Evolutionary conservation across 257 asterid species (phyloP), one percentile per base, ranked within the genome.

Genomic region (Gardenia jasminoides): DNA sequence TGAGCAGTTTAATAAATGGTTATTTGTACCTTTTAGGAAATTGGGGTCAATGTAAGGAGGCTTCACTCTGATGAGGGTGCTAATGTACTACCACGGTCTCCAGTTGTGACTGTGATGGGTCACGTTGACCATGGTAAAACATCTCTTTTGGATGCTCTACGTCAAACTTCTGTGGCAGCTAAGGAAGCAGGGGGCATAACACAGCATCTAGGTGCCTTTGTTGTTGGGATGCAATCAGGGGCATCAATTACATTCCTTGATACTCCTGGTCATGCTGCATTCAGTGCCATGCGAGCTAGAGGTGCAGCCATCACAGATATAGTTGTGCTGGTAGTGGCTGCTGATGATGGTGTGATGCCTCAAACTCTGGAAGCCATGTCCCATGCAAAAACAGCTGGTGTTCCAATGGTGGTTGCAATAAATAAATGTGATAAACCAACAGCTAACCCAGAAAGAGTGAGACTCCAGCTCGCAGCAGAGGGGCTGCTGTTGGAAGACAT

Each of bases 231-330:
- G 99, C 94, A 93, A 76, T 93, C 97, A 15, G 99, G 99, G 66
- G 90, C 92, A 20, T 81, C 89, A 66, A 95, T 95, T 81, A 95
- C 99, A 8, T 95, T 95, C 85, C 97, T 95, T 3, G 99, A 95
- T 86, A 95, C 99, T 72, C 99, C 99, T 26, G 99, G 99, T 78
- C 99, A 95, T 74, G 98, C 99, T 26, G 98, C 99, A 81, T 95
- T 95, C 77, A 93, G 98, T 68, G 97, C 98, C 22, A 95, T 95
- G 99, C 93, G 98, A 71, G 97, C 97, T 74, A 79, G 98, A 83
- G 99, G 99, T 74, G 99, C 99, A 46, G 98, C 99, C 8, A 92
- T 95, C 31, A 95, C 99, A 9, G 99, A 95, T 77, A 82, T 95
- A 68, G 96, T 95, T 76, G 99, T 95, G 79, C 90, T 95, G 48